phyloP scores from a whole-genome alignment of 352 stramenopile genomes.

The Globisporangium uncinulatum region DNA sequence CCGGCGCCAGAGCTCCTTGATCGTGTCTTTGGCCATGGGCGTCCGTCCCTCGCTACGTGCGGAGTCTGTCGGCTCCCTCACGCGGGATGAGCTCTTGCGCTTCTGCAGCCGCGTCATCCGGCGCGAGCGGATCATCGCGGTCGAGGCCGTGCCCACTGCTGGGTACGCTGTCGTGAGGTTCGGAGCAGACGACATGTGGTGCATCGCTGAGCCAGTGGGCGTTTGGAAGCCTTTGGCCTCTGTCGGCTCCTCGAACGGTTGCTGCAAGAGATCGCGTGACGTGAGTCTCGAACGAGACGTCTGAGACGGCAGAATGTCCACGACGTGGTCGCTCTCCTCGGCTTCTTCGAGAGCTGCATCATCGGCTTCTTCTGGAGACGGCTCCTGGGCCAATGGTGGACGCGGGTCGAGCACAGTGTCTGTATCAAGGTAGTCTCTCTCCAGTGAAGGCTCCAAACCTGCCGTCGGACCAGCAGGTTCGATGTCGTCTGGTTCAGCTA shows the following conservation, averaged over 20 bases:
- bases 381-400: neutral
- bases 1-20: constrained; percentile 36
- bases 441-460: neutral
- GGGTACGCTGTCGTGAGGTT: constrained; percentile 4
- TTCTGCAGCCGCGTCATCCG: constrained; percentile 24
- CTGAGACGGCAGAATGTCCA: constrained; percentile 1
- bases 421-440: neutral
- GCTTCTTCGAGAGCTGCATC: constrained; percentile 1
- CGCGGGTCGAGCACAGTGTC: neutral
- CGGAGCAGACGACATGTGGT: constrained; percentile 21
- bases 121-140: constrained; percentile 25
- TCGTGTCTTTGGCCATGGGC: constrained; percentile 30
- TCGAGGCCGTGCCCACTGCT: neutral
- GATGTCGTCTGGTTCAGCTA: neutral
- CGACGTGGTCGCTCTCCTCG: constrained; percentile 7
- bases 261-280: constrained; percentile 3
- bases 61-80: constrained; percentile 16
- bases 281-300: neutral
- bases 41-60: constrained; percentile 7
- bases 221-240: neutral
- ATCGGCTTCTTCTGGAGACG: constrained; percentile 5
- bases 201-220: constrained; percentile 1
- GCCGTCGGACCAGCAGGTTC: neutral
- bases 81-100: constrained; percentile 14
- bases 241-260: neutral